Base-by-base conservation (phyloP, 345 rosid species). In the Lepidium sativum region DNA sequence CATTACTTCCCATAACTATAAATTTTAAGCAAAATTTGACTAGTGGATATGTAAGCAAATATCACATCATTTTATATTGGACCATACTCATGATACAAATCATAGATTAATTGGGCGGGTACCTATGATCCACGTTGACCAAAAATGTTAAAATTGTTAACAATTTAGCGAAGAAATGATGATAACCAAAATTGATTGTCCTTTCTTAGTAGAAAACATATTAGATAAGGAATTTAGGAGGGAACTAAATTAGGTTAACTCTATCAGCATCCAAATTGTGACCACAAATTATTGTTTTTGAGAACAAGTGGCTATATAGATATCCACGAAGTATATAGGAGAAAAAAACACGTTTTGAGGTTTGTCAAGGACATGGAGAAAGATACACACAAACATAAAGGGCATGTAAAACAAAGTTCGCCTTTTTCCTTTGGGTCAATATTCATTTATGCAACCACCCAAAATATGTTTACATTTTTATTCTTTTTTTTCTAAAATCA, bases 371-470 rank as follows among this genome's bases (percentile, higher is more conserved):
- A 37, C 56, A 40, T 33, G 60, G 18, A 72, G 48, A 67, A 14
- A 65, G 48, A 67, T 45, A 39, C 62, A 40, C 31, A 69, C 20
- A 39, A 9, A 52, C 38, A 34, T 58, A 32, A 35, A 23, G 25
- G 21, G 25, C 25, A 23, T 60, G 63, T 67, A 73, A 73, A 73
- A 66, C 77, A 73, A 73, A 53, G 7, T 52, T 66, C 33, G 18
- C 68, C 77, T 66, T 73, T 73, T 59, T 29, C 49, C 20, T 53
- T 39, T 43, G 54, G 2, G 27, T 31, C 9, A 9, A 53, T 21
- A 44, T 71, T 71, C 72, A 25, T 66, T 21, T 59, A 59, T 51
- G 50, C 51, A 51, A 66, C 77, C 72, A 63, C 68, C 63, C 77
- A 66, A 33, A 0, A 4, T 12, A 12, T 27, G 29, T 17, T 40